Conservation (phyloP, 202 grass and related monocot genomes). For the Elaeis oleifera region DNA sequence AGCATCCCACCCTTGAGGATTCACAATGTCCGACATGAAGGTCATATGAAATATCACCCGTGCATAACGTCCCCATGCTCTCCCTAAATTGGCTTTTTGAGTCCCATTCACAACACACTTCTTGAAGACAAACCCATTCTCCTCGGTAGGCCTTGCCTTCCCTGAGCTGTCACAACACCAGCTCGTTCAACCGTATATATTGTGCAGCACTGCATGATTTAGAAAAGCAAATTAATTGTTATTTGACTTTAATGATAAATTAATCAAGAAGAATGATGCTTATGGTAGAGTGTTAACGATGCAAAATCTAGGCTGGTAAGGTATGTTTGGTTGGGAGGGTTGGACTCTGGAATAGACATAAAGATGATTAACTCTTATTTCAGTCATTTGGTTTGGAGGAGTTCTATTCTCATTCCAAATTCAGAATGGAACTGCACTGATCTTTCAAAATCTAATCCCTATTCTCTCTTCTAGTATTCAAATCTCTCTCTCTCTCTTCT, state of each 20-base stretch:
- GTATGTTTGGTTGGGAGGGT: too few species aligned
- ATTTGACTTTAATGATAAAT: background rate
- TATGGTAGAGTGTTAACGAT: background rate
- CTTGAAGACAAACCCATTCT: conserved; percentile 49
- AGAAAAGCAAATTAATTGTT: background rate
- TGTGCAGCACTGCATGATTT: conserved; percentile 15
- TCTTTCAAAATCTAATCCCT: too few species aligned
- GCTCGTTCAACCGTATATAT: conserved; percentile 12
- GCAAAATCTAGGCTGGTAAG: too few species aligned
- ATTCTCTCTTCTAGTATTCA: too few species aligned
- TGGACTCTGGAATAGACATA: too few species aligned
- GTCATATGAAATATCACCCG: conserved; percentile 49
- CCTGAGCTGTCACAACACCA: conserved; percentile 57
- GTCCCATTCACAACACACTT: conserved; percentile 7
- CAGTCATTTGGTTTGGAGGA: too few species aligned
- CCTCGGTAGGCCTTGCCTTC: background rate
- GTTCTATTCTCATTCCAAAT: too few species aligned
- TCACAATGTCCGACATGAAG: conserved; percentile 25
- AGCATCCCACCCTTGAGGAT: conserved; percentile 44
- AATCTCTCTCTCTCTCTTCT: too few species aligned
- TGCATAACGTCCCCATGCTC: conserved; percentile 42
- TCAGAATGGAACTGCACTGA: too few species aligned
- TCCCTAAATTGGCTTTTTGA: conserved; percentile 34
- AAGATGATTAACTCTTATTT: too few species aligned
- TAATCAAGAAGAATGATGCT: background rate